phyloP scores from a whole-genome alignment of 2,329 filamentous ascomycete species.

The Ascosphaera apis region DNA sequence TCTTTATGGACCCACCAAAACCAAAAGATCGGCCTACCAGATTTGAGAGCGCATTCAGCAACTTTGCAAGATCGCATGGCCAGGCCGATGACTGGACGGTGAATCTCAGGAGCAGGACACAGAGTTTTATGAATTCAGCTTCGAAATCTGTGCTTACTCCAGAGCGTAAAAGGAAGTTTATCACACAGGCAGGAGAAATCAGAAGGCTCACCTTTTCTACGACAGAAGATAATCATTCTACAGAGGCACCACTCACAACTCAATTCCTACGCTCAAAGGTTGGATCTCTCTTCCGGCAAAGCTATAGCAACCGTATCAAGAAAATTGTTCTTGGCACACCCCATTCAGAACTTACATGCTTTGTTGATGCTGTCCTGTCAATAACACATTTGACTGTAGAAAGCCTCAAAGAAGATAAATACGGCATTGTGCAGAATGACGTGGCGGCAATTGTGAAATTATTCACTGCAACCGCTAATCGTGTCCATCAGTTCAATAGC shows the following conservation, averaged over 20 bases:
- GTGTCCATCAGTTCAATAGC: slow-evolving; percentile 43
- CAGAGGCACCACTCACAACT: slow-evolving; percentile 19
- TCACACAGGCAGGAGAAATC: no score
- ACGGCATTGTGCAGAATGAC: slow-evolving; percentile 66
- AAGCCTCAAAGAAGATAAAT: slow-evolving; percentile 59
- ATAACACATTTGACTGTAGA: slow-evolving; percentile 45
- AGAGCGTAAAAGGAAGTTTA: slow-evolving; percentile 18
- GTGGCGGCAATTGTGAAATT: slow-evolving; percentile 51
- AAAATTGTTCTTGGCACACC: slow-evolving; percentile 51
- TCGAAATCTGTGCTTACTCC: slow-evolving; percentile 18
- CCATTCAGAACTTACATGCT: slow-evolving; percentile 42
- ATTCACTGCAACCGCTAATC: slow-evolving; percentile 44
- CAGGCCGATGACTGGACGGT: slow-evolving; percentile 21
- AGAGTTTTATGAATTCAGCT: slow-evolving; percentile 16
- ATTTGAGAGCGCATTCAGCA: slow-evolving; percentile 20
- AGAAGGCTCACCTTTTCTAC: slow-evolving; percentile 15
- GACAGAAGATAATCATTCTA: slow-evolving; percentile 17
- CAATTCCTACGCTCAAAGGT: slow-evolving; percentile 28
- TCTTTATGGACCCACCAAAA: slow-evolving; percentile 21
- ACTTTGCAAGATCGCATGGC: slow-evolving; percentile 24
- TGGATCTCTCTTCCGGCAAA: slow-evolving; percentile 46
- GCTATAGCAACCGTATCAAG: slow-evolving; percentile 40
- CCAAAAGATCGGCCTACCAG: slow-evolving; percentile 14
- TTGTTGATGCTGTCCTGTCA: slow-evolving; percentile 48
- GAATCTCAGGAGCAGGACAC: slow-evolving; percentile 15